Conservation (phyloP, 441 rosid genomes). For the Populus hybrid region DNA sequence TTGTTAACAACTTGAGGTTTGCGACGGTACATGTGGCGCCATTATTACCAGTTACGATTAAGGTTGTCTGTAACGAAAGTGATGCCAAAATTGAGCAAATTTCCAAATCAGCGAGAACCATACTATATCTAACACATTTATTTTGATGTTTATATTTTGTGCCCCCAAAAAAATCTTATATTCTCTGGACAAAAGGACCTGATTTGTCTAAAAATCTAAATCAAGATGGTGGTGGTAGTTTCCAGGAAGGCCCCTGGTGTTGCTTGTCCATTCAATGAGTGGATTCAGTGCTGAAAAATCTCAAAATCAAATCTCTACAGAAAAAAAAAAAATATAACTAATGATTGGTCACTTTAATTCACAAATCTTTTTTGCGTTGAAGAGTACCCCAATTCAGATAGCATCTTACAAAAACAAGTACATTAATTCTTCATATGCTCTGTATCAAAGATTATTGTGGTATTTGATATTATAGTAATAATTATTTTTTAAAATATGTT, state of each 20-base stretch:
- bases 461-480: no score
- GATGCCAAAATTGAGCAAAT: neutral
- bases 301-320: no score
- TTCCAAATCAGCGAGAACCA: neutral
- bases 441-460: no score
- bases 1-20: neutral
- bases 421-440: no score
- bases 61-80: no score
- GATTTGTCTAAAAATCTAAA: neutral
- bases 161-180: neutral
- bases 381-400: no score
- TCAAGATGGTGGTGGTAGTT: neutral
- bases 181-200: neutral
- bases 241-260: neutral
- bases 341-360: no score
- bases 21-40: conserved; percentile 2
- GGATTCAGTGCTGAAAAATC: neutral
- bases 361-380: no score
- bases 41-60: neutral
- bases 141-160: no score
- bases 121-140: neutral
- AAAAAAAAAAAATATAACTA: no score
- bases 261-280: neutral
- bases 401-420: no score
- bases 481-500: no score